A percentile compares a stretch with the other conserved stretches of the same genome.
Conservation (phyloP, 352 stramenopile genomes). For the Globisporangium takayamanum region DNA sequence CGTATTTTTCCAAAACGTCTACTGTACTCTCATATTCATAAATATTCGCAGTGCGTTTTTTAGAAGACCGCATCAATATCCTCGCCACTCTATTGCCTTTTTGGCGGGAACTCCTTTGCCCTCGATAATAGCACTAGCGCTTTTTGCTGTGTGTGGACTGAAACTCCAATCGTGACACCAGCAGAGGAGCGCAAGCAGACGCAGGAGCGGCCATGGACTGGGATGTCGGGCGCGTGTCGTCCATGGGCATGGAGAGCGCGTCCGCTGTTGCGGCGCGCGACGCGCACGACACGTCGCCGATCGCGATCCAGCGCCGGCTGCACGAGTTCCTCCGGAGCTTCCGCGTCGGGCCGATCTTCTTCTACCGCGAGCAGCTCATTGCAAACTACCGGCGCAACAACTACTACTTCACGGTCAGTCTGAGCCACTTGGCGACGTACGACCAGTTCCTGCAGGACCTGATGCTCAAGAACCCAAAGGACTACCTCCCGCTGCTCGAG, state of each 20-base stretch:
- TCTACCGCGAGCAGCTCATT: constrained; percentile 88
- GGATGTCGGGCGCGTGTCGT: constrained; percentile 71
- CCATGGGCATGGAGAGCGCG: constrained; percentile 75
- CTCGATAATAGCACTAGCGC: no score
- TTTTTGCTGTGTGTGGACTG: no score
- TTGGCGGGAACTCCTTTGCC: no score
- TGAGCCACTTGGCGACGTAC: constrained; percentile 82
- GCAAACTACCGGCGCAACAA: constrained; percentile 72
- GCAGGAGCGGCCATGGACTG: constrained; percentile 53
- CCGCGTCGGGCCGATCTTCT: constrained; percentile 78
- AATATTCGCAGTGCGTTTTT: no score
- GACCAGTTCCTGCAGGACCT: constrained; percentile 83
- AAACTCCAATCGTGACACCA: no score
- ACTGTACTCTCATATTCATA: no score
- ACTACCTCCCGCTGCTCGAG: constrained; percentile 83
- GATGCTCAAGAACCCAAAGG: constrained; percentile 77
- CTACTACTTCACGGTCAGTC: constrained; percentile 76
- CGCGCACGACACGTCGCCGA: constrained; percentile 42
- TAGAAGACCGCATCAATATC: no score
- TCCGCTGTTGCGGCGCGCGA: constrained; percentile 37
- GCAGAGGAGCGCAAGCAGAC: no score
- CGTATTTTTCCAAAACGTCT: no score
- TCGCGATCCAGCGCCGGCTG: constrained; percentile 56
- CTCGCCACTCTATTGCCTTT: no score
- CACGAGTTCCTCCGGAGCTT: constrained; percentile 87